These are phyloP conservation scores for Nelumbo lutea DNA, from an alignment of 164 flowering plant species.

Conservation along the genomic window DNA sequence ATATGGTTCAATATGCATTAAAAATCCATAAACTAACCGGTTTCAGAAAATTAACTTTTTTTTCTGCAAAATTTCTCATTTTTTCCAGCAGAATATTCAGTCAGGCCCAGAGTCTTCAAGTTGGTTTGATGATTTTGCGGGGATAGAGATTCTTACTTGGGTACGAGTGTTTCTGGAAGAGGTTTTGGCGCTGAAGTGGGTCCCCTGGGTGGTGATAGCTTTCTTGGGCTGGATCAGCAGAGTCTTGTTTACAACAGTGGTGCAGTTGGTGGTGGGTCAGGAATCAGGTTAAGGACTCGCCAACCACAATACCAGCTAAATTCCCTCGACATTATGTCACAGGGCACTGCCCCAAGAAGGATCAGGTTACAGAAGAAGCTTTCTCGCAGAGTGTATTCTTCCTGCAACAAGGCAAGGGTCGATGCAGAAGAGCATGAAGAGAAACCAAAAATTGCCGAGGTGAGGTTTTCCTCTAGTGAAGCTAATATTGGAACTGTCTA, in stretches of 20 bases:
- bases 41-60: no score
- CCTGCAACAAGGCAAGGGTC: constrained; percentile 8
- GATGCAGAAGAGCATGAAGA: constrained; percentile 5
- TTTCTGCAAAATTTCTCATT: no score
- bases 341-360: constrained; percentile 58
- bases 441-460: constrained; percentile 22
- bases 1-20: not conserved
- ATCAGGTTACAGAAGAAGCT: constrained; percentile 33
- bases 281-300: constrained; percentile 36
- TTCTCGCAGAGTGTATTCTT: constrained; percentile 8
- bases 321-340: constrained; percentile 9
- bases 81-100: no score
- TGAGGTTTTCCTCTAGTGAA: constrained; percentile 17
- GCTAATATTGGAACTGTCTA: not conserved
- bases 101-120: no score
- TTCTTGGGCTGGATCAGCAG: not conserved
- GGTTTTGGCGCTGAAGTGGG: no score
- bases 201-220: no score
- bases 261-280: constrained; percentile 16
- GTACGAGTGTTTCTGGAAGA: no score
- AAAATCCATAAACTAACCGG: constrained; percentile 2
- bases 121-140: no score
- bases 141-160: no score
- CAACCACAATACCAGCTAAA: constrained; percentile 6
- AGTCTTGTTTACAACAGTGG: constrained; percentile 6